These are phyloP conservation scores for Cucurbitaria berberidis DNA, from an alignment of 2,329 filamentous ascomycete genomes.

Conservation along the genomic window DNA sequence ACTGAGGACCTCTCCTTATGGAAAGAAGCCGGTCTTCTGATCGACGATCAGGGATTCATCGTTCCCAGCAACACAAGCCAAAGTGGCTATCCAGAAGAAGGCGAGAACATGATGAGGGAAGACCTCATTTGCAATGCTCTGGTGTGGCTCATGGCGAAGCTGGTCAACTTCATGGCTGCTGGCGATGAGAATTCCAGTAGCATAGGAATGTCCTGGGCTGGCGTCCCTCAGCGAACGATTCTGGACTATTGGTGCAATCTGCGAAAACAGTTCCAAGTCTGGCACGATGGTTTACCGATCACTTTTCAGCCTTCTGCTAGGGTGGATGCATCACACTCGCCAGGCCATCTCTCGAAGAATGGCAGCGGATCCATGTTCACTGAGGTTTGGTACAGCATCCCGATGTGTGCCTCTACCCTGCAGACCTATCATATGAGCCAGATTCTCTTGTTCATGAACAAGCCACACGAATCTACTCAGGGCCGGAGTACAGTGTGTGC, in stretches of 20 bases:
- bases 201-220: slow-evolving; percentile 50
- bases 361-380: slow-evolving; percentile 52
- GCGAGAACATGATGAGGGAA: slow-evolving; percentile 62
- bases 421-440: slow-evolving; percentile 70
- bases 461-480: slow-evolving; percentile 62
- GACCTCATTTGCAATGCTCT: slow-evolving; percentile 69
- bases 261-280: slow-evolving; percentile 63
- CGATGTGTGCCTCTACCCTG: slow-evolving; percentile 70
- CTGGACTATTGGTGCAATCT: slow-evolving; percentile 62
- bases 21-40: slow-evolving; percentile 67
- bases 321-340: slow-evolving; percentile 47
- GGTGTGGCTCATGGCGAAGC: slow-evolving; percentile 70
- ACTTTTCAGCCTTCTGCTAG: slow-evolving; percentile 65
- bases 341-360: slow-evolving; percentile 27
- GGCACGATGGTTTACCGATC: slow-evolving; percentile 64
- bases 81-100: slow-evolving; percentile 51
- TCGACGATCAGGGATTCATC: slow-evolving; percentile 62
- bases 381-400: slow-evolving; percentile 68
- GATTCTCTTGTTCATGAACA: slow-evolving; percentile 66
- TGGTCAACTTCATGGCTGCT: slow-evolving; percentile 68
- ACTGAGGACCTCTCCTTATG: slow-evolving; percentile 68
- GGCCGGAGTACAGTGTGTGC: slow-evolving; percentile 60
- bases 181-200: slow-evolving; percentile 58
- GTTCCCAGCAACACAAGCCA: slow-evolving; percentile 52
- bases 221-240: slow-evolving; percentile 57